Conservation (phyloP, 768 basidiomycete genomes). For the Lactarius tabidus region DNA sequence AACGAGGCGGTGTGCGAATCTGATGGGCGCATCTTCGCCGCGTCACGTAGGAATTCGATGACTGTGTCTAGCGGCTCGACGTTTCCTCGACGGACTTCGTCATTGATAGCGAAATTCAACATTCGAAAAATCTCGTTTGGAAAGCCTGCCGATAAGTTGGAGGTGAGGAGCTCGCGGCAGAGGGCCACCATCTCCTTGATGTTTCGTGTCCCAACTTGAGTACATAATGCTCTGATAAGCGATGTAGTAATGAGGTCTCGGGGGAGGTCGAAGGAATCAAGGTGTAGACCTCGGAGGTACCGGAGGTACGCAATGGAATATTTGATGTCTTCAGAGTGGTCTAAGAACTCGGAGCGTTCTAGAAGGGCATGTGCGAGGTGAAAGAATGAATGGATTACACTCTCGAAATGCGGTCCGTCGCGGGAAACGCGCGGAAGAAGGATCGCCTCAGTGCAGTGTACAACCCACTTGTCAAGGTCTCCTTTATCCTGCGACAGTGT, state of each 20-base stretch:
- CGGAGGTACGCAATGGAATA: neutral
- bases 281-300: neutral
- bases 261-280: neutral
- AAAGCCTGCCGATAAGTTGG: neutral
- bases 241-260: neutral
- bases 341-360: neutral
- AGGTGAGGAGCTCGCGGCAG: conserved; percentile 2
- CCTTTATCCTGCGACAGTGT: neutral
- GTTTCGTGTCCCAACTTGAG: neutral
- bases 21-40: neutral
- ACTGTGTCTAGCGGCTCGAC: neutral
- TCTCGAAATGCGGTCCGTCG: neutral
- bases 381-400: neutral
- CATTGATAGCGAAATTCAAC: neutral
- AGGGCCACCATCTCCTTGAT: too few species aligned
- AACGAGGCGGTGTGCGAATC: too few species aligned
- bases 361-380: neutral
- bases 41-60: neutral
- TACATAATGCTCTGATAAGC: neutral
- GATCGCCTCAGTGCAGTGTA: neutral
- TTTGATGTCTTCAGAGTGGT: neutral
- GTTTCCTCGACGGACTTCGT: neutral
- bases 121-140: neutral
- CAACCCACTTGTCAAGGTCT: neutral
- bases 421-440: neutral